These are phyloP conservation scores for Zoysia matrella DNA, from an alignment of 202 grass and related monocot genomes.

Conservation along the genomic window DNA sequence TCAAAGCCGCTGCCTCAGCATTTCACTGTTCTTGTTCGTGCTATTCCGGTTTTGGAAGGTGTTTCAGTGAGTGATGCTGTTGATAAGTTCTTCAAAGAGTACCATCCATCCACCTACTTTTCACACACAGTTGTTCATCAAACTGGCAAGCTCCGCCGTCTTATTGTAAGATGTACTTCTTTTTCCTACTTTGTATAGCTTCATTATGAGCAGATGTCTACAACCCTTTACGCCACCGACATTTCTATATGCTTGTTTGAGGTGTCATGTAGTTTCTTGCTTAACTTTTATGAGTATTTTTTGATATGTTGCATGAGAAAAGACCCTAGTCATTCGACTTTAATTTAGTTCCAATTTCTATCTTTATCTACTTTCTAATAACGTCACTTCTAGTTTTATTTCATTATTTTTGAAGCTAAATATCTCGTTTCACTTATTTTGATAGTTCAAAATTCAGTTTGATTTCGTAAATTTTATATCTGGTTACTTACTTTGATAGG, in stretches of 20 bases:
- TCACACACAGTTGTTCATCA: constrained; percentile 68
- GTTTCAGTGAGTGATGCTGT: too few species aligned
- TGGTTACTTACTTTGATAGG: constrained; percentile 14
- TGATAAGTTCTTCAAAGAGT: constrained; percentile 64
- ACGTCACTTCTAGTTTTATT: neutral
- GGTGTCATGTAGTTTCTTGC: constrained; percentile 8
- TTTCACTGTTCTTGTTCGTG: too few species aligned
- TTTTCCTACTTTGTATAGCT: constrained; percentile 31
- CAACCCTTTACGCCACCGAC: neutral
- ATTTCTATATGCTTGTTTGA: constrained; percentile 9
- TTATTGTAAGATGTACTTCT: constrained; percentile 68
- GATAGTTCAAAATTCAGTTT: constrained; percentile 23
- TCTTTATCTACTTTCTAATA: neutral
- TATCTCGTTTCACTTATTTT: too few species aligned
- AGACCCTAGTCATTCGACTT: neutral
- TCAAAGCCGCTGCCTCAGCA: too few species aligned
- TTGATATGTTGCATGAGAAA: neutral
- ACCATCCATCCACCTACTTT: constrained; percentile 84
- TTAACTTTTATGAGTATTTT: neutral
- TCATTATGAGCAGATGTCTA: neutral
- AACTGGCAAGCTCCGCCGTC: constrained; percentile 82
- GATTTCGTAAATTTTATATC: constrained; percentile 34
- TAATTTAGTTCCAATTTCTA: constrained; percentile 7
- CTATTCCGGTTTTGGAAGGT: too few species aligned
- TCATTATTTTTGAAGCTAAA: too few species aligned